phyloP scores from a whole-genome alignment of 2,329 filamentous ascomycete species.

The Phialemoniopsis sp. region DNA sequence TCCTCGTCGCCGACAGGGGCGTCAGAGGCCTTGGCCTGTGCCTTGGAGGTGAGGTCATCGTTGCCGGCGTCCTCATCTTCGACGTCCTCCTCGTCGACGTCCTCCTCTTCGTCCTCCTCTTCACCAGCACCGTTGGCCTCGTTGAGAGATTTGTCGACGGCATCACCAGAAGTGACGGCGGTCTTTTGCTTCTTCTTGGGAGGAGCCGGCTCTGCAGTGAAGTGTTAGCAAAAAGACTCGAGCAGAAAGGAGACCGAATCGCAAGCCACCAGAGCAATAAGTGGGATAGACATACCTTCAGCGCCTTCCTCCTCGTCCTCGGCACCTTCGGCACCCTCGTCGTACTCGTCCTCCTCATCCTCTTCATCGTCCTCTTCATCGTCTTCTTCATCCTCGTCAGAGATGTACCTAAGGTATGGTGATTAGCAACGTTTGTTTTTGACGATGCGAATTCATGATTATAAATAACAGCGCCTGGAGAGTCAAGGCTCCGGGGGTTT shows the following conservation, averaged over 20 bases:
- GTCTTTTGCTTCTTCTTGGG: slow-evolving; percentile 51
- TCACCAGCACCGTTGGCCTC: slow-evolving; percentile 14
- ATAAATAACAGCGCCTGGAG: background rate
- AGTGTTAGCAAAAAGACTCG: slow-evolving; percentile 1
- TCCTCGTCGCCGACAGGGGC: slow-evolving; percentile 23
- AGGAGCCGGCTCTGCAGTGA: slow-evolving; percentile 28
- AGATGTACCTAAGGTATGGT: slow-evolving; percentile 3
- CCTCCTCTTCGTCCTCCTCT: slow-evolving; percentile 12
- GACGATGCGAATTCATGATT: too few relatives aligned
- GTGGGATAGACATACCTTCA: background rate
- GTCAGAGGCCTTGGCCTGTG: slow-evolving; percentile 8
- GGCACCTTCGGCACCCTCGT: too few relatives aligned
- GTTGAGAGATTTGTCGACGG: slow-evolving; percentile 23
- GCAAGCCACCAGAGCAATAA: too few relatives aligned
- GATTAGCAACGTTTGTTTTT: too few relatives aligned
- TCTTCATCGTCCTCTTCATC: slow-evolving; percentile 33
- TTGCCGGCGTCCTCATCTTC: slow-evolving; percentile 17
- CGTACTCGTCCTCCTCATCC: slow-evolving; percentile 28
- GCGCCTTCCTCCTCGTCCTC: too few relatives aligned
- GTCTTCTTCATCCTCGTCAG: slow-evolving; percentile 31
- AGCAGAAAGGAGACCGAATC: background rate
- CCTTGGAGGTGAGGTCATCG: slow-evolving; percentile 15
- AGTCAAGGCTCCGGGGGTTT: too few relatives aligned
- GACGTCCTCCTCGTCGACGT: slow-evolving; percentile 12
- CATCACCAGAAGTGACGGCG: slow-evolving; percentile 19